A percentile compares a stretch with the other conserved stretches of the same genome.
phyloP scores from a whole-genome alignment of 208 protist genomes.

The Endotrypanum monterogeii region DNA sequence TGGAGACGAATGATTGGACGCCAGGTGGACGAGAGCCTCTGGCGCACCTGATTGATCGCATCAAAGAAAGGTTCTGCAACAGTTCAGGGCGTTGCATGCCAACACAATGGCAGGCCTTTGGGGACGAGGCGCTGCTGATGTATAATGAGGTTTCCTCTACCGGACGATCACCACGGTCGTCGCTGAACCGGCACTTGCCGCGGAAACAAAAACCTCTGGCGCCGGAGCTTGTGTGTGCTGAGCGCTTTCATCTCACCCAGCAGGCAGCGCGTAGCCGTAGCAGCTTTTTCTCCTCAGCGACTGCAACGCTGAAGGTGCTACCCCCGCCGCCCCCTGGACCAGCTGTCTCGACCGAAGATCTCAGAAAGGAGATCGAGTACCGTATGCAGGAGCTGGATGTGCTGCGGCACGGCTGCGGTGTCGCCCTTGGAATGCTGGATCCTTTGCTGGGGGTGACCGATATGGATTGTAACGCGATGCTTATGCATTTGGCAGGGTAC shows the following conservation, averaged over 20 bases:
- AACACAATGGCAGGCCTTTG: background rate
- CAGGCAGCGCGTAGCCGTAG: background rate
- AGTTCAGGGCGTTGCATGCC: background rate
- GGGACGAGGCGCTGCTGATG: background rate
- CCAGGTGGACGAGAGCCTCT: conserved; percentile 14
- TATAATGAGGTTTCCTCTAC: conserved; percentile 3
- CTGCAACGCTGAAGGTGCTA: conserved; percentile 8
- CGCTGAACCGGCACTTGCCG: conserved; percentile 10
- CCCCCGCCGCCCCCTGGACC: conserved; percentile 5
- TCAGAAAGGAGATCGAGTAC: conserved; percentile 10
- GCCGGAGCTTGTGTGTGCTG: conserved; percentile 17
- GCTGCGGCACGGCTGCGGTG: conserved; percentile 29
- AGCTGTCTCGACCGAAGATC: background rate
- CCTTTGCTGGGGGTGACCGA: conserved; percentile 13
- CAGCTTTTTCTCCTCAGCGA: background rate
- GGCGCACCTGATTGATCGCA: conserved; percentile 3
- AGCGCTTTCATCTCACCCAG: conserved; percentile 22
- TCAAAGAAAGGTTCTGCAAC: conserved; percentile 11
- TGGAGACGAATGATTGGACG: background rate
- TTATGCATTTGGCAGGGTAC: conserved; percentile 35
- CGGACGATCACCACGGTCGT: conserved; percentile 6
- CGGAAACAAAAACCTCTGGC: conserved; percentile 38
- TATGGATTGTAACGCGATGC: conserved; percentile 24
- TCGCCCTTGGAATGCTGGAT: conserved; percentile 29
- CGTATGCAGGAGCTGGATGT: conserved; percentile 22